Base-by-base conservation (phyloP, 202 grass and related monocot species). In the Digitaria exilis region DNA sequence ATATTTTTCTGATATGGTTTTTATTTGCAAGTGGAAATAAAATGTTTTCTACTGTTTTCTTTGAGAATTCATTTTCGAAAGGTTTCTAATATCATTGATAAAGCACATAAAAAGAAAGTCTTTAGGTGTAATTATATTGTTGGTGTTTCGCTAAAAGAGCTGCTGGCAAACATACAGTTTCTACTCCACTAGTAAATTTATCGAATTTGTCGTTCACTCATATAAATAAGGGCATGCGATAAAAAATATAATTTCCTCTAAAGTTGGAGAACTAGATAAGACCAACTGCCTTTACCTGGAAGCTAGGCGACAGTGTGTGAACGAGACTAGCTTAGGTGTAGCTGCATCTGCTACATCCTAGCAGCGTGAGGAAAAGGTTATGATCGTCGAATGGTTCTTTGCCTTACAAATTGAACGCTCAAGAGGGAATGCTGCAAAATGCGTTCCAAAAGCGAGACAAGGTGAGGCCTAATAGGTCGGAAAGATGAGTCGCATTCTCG, bases 371-470 rank as follows among this genome's bases (percentile, higher is more conserved):
- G 43, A 66, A 48, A 77, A 82, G 17, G 54, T 25, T 12, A 42
- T 18, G 71, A 39, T 39, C n/a, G n/a, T n/a, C 37, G 37, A 73
- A 75, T 75, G 39, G 26, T 68, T 77, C 35, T 73, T 49, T 34
- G 21, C 41, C 29, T 69, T 50, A 17, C 49, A n/a, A n/a, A 41
- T 80, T 25, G 31, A 80, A 56, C 62, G 41, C 50, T 60, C 1
- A 58, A 49, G 87, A 84, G 76, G 44, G 82, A 81, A 80, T 69
- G 71, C 70, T 85, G 77, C 82, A 68, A 71, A 85, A 64, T 89
- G 87, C 34, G 34, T 81, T 77, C 77, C 32, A 85, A 85, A 89
- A 89, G 82, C 12, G 71, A 56, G 77, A 89, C 87, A 89, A 13
- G 82, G 59, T 73, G 25, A 64, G 26, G 54, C 63, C 54, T 54